Evolutionary conservation across 1,139 yeast species (phyloP).

Genomic region (Yamadazyma dushanensis): DNA sequence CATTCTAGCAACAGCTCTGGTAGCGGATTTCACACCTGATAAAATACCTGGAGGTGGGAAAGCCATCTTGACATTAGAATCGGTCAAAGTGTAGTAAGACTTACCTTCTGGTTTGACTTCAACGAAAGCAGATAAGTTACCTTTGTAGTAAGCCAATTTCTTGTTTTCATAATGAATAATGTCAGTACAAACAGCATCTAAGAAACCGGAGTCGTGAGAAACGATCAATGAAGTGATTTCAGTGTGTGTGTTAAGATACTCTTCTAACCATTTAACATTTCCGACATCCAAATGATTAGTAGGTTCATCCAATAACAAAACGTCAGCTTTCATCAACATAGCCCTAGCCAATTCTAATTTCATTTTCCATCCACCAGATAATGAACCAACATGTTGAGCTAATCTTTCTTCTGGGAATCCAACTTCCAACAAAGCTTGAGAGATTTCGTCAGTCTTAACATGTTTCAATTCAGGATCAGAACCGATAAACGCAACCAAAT

Average conservation of each 20-base stretch:
- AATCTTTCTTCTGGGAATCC: slow-evolving; percentile 93
- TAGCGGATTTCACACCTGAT: slow-evolving; percentile 92
- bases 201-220: slow-evolving; percentile 96
- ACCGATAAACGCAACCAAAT: slow-evolving; percentile 85
- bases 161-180: slow-evolving; percentile 95
- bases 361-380: slow-evolving; percentile 99
- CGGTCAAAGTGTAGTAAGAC: slow-evolving; percentile 93
- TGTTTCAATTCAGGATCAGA: slow-evolving; percentile 76
- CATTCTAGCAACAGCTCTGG: slow-evolving; percentile 94
- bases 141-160: slow-evolving; percentile 92
- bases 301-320: slow-evolving; percentile 93
- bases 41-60: slow-evolving; percentile 98
- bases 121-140: slow-evolving; percentile 91
- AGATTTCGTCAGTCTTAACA: slow-evolving; percentile 67
- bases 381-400: slow-evolving; percentile 85
- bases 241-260: slow-evolving; percentile 75
- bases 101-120: slow-evolving; percentile 93
- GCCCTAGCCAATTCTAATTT: slow-evolving; percentile 97
- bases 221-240: slow-evolving; percentile 93
- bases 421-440: slow-evolving; percentile 74
- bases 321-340: slow-evolving; percentile 96
- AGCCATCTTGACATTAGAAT: slow-evolving; percentile 91
- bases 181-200: slow-evolving; percentile 94
- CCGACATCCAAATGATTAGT: slow-evolving; percentile 96
- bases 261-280: slow-evolving; percentile 92